Base-by-base conservation (phyloP, 805 yeast species). In the Candida railenensis region DNA sequence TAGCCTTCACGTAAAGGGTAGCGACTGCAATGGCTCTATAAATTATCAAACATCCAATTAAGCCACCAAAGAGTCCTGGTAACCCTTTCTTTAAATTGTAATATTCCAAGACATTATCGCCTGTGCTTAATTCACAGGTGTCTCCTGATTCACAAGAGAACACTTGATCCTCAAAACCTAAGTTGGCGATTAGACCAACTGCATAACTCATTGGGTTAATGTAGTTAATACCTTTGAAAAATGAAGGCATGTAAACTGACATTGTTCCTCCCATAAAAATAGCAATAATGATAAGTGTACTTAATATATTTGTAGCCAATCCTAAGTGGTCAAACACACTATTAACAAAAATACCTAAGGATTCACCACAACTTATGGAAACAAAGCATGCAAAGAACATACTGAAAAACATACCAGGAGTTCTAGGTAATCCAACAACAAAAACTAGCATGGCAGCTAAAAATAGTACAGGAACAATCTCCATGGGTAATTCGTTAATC, bases 211-310 rank as follows among this genome's bases (percentile, higher is more conserved):
- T 62, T 2, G 96, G 96, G 44, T 84, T 84, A n/a, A 86, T 54
- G 64, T 82, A 89, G 62, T 88, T 89, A 58, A 87, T 65, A 0
- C 83, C 96, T 51, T 74, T 73, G 57, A 89, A 73, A 41, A 89
- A 81, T 1, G 65, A 67, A 21, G 85, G 86, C 85, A 89, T 80
- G n/a, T 83, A 73, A 55, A 88, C 68, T 0, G 96, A 85, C 82
- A 89, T 75, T 9, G 90, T 69, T 3, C 96, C 97, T 1, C 89
- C 87, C 94, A 89, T 86, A 53, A 86, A 80, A 3, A 86, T 80
- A 4, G 92, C 94, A 42, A 88, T 66, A 2, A 89, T 80, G 44
- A 87, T 67, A 22, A 86, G 60, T 7, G 82, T 75, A 0, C 91
- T 78, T 32, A 89, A 81, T 2, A 87, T 65, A 59, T 86, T 87